Base-by-base conservation (phyloP, 371 early-diverging fungal species). In the Caulochytrium protostelioides region DNA sequence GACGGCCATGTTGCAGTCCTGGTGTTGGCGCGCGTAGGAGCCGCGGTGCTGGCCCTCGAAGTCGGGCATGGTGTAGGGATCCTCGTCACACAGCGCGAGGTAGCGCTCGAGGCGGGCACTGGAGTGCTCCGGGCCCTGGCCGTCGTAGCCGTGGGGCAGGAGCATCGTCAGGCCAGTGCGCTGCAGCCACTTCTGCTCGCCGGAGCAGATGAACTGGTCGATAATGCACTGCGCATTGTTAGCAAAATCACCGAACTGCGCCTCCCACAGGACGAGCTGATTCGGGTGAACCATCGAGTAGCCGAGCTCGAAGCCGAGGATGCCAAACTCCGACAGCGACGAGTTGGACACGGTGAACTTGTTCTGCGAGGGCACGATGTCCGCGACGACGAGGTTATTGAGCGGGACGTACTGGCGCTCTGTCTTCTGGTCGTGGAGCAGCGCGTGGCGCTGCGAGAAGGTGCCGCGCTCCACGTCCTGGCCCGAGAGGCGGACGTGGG, bases 381-480 rank as follows among this genome's bases (percentile, higher is more conserved):
- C 45, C n/a, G 50, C 48, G 18, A 44, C 47, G 23, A 51, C 49
- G 30, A 91, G 59, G 59, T 76, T 60, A 67, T 76, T 77, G 41
- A 91, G 59, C 24, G 81, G 78, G 22, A 75, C 72, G 52, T 78
- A 72, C 29, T 59, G 61, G 28, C 29, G 32, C 28, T 39, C 46
- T 16, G 27, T 52, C 32, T 57, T 51, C 59, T 91, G 92, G 55
- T 87, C 84, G 69, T 85, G 83, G 40, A 91, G 65, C 15, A 91
- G 74, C 17, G 86, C 80, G 49, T 94, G 92, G 43, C 95, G 80
- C 46, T 95, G 95, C 31, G 89, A 87, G 66, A 95, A 95, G 19
- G 95, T 95, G 40, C 95, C 91, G 57, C 95, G 82, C 55, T 87
- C 95, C 25, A 85, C 85, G 70, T 95, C 95, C 42, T 94, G 95